These are phyloP conservation scores for Myxozyma monticola DNA, from an alignment of 805 yeast species.

Conservation along the genomic window DNA sequence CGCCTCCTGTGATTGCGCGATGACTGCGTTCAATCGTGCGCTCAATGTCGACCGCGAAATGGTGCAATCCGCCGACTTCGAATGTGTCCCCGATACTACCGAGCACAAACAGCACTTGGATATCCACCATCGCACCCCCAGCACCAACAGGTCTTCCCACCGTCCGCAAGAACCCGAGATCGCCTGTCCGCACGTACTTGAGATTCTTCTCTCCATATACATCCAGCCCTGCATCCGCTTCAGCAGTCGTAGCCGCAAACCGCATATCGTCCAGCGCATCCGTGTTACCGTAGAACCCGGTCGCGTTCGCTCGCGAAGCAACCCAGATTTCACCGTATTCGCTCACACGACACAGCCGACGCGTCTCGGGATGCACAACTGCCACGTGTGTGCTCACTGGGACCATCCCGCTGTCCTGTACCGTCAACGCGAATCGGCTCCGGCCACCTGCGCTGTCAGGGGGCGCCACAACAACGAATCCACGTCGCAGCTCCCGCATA, in stretches of 20 bases:
- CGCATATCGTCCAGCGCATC: slow-evolving; percentile 55
- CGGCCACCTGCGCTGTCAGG: slow-evolving; percentile 43
- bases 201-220: slow-evolving; percentile 34
- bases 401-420: slow-evolving; percentile 95
- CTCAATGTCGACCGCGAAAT: slow-evolving; percentile 85
- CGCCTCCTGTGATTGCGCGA: slow-evolving; percentile 43
- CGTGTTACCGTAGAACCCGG: slow-evolving; percentile 53
- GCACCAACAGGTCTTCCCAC: slow-evolving; percentile 48
- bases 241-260: slow-evolving; percentile 62
- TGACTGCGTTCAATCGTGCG: slow-evolving; percentile 58
- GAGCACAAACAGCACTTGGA: slow-evolving; percentile 80
- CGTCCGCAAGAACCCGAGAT: slow-evolving; percentile 85
- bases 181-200: slow-evolving; percentile 84
- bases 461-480: slow-evolving; percentile 69
- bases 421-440: slow-evolving; percentile 52
- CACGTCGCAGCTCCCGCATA: slow-evolving; percentile 85
- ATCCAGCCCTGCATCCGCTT: slow-evolving; percentile 54
- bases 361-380: slow-evolving; percentile 92
- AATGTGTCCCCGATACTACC: slow-evolving; percentile 85
- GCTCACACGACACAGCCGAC: slow-evolving; percentile 74
- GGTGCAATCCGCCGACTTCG: slow-evolving; percentile 87
- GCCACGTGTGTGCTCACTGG: slow-evolving; percentile 93
- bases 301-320: slow-evolving; percentile 78
- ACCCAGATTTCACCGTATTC: slow-evolving; percentile 99
- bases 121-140: slow-evolving; percentile 45